Conservation (phyloP, 176 grass and related monocot species). For the Oryza longistaminata region DNA sequence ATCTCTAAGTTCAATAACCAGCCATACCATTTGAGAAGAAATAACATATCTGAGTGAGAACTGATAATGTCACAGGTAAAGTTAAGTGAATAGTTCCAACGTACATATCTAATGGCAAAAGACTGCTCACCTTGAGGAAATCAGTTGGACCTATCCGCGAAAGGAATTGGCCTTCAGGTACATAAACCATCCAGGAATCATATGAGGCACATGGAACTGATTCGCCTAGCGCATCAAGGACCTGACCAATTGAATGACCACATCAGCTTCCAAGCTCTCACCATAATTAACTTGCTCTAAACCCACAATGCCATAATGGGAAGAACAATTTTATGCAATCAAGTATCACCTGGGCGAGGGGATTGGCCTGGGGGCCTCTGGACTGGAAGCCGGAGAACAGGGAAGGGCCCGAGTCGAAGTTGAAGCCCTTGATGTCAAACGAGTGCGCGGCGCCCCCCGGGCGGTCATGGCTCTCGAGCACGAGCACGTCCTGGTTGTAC, state of each 20-base stretch:
- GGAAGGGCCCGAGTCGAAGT: slow-evolving; percentile 93
- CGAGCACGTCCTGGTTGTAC: slow-evolving; percentile 84
- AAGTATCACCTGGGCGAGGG: slow-evolving; percentile 71
- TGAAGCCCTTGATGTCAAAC: slow-evolving; percentile 90
- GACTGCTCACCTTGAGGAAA: slow-evolving; percentile 69
- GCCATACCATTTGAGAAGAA: not conserved
- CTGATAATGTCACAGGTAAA: not conserved
- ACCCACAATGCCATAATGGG: not conserved
- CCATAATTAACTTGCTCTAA: not conserved
- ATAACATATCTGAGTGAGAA: not conserved
- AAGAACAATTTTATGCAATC: not conserved
- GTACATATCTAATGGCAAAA: not conserved
- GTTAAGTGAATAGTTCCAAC: not conserved
- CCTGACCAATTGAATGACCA: slow-evolving; percentile 47
- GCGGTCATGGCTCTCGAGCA: slow-evolving; percentile 90
- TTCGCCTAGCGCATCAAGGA: slow-evolving; percentile 90
- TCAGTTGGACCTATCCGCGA: slow-evolving; percentile 85
- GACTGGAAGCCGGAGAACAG: slow-evolving; percentile 95
- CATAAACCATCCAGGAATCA: slow-evolving; percentile 98
- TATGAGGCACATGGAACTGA: slow-evolving; percentile 71
- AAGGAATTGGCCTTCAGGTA: slow-evolving; percentile 85
- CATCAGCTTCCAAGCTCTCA: slow-evolving; percentile 17
- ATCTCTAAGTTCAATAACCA: not conserved
- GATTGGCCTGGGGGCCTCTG: slow-evolving; percentile 84
- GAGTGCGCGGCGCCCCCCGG: slow-evolving; percentile 91